Evolutionary conservation across 306 rosid genomes (phyloP).

Genomic region (Glycyrrhiza uralensis): DNA sequence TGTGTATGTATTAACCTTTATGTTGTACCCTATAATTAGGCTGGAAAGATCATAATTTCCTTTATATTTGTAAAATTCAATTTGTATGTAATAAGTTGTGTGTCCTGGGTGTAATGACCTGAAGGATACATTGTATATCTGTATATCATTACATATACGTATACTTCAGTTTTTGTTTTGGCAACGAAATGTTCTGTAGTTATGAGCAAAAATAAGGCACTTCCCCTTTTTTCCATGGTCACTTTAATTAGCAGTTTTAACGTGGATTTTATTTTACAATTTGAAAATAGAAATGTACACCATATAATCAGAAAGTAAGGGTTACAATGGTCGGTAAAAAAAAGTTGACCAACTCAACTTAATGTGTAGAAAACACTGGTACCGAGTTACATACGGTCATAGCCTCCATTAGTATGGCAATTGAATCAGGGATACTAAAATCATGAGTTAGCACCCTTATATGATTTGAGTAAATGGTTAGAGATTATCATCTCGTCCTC

Average conservation of each 20-base stretch:
- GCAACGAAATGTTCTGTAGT: neutral
- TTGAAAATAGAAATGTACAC: neutral
- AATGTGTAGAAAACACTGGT: neutral
- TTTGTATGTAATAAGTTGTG: conserved; percentile 25
- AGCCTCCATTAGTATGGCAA: neutral
- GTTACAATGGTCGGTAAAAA: neutral
- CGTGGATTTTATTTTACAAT: neutral
- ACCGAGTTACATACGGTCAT: neutral
- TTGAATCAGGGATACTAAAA: neutral
- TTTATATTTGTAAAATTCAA: conserved; percentile 24
- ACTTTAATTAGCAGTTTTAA: neutral
- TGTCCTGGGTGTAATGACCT: neutral
- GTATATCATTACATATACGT: neutral
- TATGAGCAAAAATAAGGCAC: conserved; percentile 2
- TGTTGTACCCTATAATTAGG: conserved; percentile 19
- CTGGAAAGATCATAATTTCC: conserved; percentile 24
- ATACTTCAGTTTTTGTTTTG: neutral
- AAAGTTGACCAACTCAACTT: neutral
- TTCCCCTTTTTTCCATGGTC: neutral
- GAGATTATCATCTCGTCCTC: neutral
- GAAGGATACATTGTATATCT: conserved; percentile 14
- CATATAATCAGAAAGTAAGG: neutral
- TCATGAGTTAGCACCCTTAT: neutral
- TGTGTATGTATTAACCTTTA: conserved; percentile 13
- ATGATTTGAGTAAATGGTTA: conserved; percentile 20